Evolutionary conservation across 2,329 filamentous ascomycete genomes (phyloP), one percentile per base, ranked within the genome.

Genomic region (Xylaria sp.): DNA sequence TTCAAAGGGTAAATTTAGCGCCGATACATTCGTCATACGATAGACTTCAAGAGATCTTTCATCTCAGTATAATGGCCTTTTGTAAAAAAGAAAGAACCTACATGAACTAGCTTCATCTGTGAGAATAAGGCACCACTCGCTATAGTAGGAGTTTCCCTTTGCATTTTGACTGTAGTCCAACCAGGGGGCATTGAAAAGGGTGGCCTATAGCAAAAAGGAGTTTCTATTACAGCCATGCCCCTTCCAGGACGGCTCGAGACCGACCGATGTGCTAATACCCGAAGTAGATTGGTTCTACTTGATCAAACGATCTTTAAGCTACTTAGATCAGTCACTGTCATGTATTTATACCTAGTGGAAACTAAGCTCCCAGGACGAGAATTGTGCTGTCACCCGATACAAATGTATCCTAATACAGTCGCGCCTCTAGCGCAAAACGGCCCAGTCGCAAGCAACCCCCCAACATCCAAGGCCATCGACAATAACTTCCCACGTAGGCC

Each of bases 401-500:
- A 17, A 2, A 11, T 15, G 17, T 12, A 2, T 15, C 28, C 9
- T 31, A 31, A 31, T 8, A 23, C 19, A 28, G 15, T 87, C 19
- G 49, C 19, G 45, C 28, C 37, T 50, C 45, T 68, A 70, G 2
- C 59, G 21, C 42, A 74, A 52, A 25, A 74, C 64, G 60, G 63
- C 72, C 77, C 77, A 79, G 51, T 78, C 75, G 54, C 76, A 78
- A 19, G 74, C 76, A 21, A 79, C 76, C 3, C 67, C 72, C 73
- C 77, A 78, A 3, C 66, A 68, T 2, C 74, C 74, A 35, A 71
- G 69, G 2, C 53, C 69, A 19, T 68, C 70, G 1, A 79, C 61
- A 25, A 69, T 57, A 12, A 78, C 70, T 50, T 78, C 76, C 77
- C 77, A 79, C 14, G 72, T 73, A 2, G 77, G 77, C 37, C 74